phyloP scores from a whole-genome alignment of 2,329 filamentous ascomycete species.

The Onygenales sp. region DNA sequence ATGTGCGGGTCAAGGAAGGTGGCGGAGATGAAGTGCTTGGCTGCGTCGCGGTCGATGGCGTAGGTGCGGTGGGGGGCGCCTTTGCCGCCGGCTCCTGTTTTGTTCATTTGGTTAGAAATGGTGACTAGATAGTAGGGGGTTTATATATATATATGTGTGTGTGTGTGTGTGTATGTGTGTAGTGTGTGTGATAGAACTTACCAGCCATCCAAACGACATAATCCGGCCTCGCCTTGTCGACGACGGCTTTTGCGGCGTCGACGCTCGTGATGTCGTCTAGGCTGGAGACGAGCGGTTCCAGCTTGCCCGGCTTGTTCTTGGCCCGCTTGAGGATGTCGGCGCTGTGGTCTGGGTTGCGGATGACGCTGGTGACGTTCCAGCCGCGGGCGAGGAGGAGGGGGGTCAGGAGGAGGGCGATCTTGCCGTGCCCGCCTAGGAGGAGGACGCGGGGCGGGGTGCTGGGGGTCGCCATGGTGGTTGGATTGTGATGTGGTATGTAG shows the following conservation, averaged over 20 bases:
- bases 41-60: conserved; percentile 46
- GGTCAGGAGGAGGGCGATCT: conserved; percentile 64
- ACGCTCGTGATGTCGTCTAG: conserved; percentile 61
- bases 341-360: conserved; percentile 62
- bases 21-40: conserved; percentile 44
- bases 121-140: not conserved
- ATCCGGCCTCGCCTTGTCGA: conserved; percentile 38
- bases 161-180: not conserved
- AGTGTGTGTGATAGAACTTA: conserved; percentile 14
- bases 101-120: not conserved
- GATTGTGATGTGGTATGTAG: not conserved
- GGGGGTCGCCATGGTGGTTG: not conserved
- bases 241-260: conserved; percentile 51
- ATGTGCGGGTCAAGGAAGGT: conserved; percentile 36
- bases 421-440: conserved; percentile 73
- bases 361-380: conserved; percentile 70
- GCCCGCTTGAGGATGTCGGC: conserved; percentile 54
- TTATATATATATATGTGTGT: not conserved
- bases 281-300: conserved; percentile 61
- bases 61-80: conserved; percentile 41
- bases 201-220: conserved; percentile 40
- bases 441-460: conserved; percentile 59
- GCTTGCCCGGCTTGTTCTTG: conserved; percentile 47
- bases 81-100: conserved; percentile 45
- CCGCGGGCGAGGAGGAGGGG: conserved; percentile 63